Base-by-base conservation (phyloP, 2,329 filamentous ascomycete genomes). In the Aspergillus sp. region DNA sequence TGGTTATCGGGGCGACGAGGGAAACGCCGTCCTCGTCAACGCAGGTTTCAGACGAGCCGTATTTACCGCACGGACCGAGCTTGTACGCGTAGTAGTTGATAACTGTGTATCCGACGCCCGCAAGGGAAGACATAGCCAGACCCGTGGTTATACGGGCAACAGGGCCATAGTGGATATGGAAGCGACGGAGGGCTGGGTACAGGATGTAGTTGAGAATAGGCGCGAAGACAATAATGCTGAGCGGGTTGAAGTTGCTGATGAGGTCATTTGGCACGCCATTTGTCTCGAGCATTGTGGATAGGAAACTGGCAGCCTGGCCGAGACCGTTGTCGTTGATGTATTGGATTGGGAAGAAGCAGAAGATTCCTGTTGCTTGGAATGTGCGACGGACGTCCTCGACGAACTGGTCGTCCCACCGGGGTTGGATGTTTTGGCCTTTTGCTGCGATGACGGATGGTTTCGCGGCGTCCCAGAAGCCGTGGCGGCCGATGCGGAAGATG, bases 181-280 rank as follows among this genome's bases (percentile, higher is more conserved):
- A 52, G 34, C 68, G 75, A 1, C 75, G 70, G 6, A 83, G 70
- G 1, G 72, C 41, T 2, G 81, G 81, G 61, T 83, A 83, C 9
- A 83, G 56, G 19, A 77, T 70, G 49, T 79, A 78, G 62, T 77
- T 81, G 20, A 82, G 69, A n/a, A 83, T 60, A 0, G 80, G 80
- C 1, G 79, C 73, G 24, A 73, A 67, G 39, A 74, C 62, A 49
- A 83, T 81, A 63, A 82, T 81, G 50, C 76, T 79, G 7, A 82
- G 65, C 1, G 79, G 72, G 68, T 82, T 82, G 68, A 82, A 81
- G 70, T 82, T 82, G 64, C 60, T 70, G 39, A 82, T 73, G 9
- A 82, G 68, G 54, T 82, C 80, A 63, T 82, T 83, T 44, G 80
- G 80, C 1, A 79, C 79, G 27, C 80, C 80, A 52, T 81, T 75